These are phyloP conservation scores for Xylariaceae sp. DNA, from an alignment of 2,329 filamentous ascomycete species.

Conservation along the genomic window DNA sequence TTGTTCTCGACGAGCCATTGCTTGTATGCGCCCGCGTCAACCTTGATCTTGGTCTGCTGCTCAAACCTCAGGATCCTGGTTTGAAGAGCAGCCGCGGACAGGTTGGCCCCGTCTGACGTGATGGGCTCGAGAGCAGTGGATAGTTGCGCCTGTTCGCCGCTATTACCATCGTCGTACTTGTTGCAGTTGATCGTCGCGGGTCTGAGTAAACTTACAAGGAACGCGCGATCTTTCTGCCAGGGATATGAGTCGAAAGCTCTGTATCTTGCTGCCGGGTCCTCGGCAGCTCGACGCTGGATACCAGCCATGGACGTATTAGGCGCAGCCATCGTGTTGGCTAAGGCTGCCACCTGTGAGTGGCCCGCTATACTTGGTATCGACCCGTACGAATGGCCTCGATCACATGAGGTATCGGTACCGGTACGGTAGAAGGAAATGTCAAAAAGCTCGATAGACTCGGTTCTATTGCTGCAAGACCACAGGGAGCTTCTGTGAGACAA, in stretches of 20 bases:
- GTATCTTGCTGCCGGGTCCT: constrained; percentile 19
- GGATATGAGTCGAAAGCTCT: constrained; percentile 24
- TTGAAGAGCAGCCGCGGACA: constrained; percentile 17
- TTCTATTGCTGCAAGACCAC: too few relatives aligned
- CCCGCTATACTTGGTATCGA: too few relatives aligned
- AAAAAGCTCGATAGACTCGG: too few relatives aligned
- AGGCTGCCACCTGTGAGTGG: too few relatives aligned
- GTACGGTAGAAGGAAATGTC: too few relatives aligned
- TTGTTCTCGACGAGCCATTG: constrained; percentile 16
- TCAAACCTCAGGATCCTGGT: constrained; percentile 19
- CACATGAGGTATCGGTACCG: too few relatives aligned
- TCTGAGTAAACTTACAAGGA: constrained; percentile 15
- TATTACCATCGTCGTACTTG: neutral
- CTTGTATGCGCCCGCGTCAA: constrained; percentile 19
- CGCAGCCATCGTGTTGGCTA: constrained; percentile 11
- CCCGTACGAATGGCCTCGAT: too few relatives aligned
- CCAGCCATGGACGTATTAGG: constrained; percentile 10
- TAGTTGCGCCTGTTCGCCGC: constrained; percentile 13
- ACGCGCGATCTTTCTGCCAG: constrained; percentile 22
- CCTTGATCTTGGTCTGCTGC: constrained; percentile 19
- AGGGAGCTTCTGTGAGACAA: too few relatives aligned
- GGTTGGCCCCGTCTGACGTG: constrained; percentile 5
- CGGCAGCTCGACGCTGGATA: constrained; percentile 19
- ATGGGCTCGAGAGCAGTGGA: constrained; percentile 8
- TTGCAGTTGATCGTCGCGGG: neutral